These are phyloP conservation scores for Hypoxylon sp. DNA, from an alignment of 2,329 filamentous ascomycete genomes.

Conservation along the genomic window DNA sequence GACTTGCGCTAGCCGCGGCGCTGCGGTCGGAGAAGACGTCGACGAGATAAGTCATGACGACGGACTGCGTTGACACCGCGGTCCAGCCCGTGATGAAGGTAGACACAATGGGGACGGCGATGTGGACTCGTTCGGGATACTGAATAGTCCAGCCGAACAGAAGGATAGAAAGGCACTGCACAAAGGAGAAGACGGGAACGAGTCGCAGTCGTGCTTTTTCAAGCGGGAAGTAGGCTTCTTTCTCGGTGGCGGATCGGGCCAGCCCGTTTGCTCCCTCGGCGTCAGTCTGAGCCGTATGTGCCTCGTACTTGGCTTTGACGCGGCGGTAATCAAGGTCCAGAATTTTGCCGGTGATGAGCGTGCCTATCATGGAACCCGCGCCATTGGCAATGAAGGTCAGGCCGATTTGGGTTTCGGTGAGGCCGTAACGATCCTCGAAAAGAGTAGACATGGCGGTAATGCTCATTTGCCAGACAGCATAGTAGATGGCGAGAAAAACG, in stretches of 20 bases:
- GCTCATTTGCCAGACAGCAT: slow-evolving; percentile 69
- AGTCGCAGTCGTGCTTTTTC: slow-evolving; percentile 67
- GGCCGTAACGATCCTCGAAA: slow-evolving; percentile 61
- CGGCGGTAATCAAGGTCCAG: slow-evolving; percentile 67
- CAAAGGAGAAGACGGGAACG: slow-evolving; percentile 60
- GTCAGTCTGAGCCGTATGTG: slow-evolving; percentile 13
- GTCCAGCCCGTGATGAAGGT: slow-evolving; percentile 69
- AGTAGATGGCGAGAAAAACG: slow-evolving; percentile 65
- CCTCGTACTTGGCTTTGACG: slow-evolving; percentile 55
- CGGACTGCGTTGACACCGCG: slow-evolving; percentile 63
- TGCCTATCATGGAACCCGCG: slow-evolving; percentile 68
- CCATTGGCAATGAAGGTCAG: slow-evolving; percentile 70
- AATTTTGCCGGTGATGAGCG: slow-evolving; percentile 66
- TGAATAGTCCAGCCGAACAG: slow-evolving; percentile 69
- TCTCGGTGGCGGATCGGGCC: slow-evolving; percentile 19
- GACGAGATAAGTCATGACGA: slow-evolving; percentile 67
- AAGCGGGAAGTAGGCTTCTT: slow-evolving; percentile 58
- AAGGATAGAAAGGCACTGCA: slow-evolving; percentile 64
- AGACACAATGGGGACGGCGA: slow-evolving; percentile 65
- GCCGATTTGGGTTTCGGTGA: slow-evolving; percentile 63
- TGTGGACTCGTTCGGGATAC: slow-evolving; percentile 59
- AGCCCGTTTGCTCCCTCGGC: not conserved
- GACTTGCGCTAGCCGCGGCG: slow-evolving; percentile 66
- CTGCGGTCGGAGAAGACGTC: slow-evolving; percentile 66
- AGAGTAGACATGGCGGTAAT: slow-evolving; percentile 68